Base-by-base conservation (phyloP, 305 asterid species). In the Fraxinus paxiana region DNA sequence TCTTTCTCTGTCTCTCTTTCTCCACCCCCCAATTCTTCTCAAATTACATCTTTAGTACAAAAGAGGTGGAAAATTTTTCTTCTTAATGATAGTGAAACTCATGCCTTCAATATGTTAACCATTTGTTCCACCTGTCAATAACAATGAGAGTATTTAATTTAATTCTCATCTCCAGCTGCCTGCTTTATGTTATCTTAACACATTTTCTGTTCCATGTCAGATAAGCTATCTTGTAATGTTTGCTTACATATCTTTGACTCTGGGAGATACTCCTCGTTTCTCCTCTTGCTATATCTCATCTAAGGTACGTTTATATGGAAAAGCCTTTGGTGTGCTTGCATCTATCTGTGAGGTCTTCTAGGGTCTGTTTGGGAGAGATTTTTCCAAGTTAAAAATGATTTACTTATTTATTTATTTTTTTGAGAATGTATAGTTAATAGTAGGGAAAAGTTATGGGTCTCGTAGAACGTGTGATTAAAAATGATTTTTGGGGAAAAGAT, bases 161-260 rank as follows among this genome's bases (percentile, higher is more conserved):
- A 46, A 46, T 46, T 46, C 56, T 46, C 56, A 46, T 46, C 18
- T 43, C 18, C 56, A 46, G 56, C 18, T 46, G 56, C 56, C 18
- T 13, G 18, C 56, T 13, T 46, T 46, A 13, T 46, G 18, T 13
- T 46, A 13, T 46, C 6, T 13, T 13, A 46, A 18, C 35, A 61
- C 24, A 59, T 79, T 78, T 81, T 59, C 73, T 79, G 10, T 84
- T 82, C 69, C 81, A 48, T 87, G 86, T 77, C 98, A 96, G 99
- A 92, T 96, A 89, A 96, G 99, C 92, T 96, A 96, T 90, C 97
- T 96, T 73, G 99, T 96, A 78, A 96, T 96, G 99, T 96, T 96
- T 88, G 99, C 99, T 74, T 94, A 96, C 85, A 96, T 96, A 90
- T 96, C 99, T 15, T 86, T 96, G 93, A 91, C 98, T 10, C 93